These are phyloP conservation scores for Psilocybe cyanescens DNA, from an alignment of 768 basidiomycete genomes.

Conservation along the genomic window DNA sequence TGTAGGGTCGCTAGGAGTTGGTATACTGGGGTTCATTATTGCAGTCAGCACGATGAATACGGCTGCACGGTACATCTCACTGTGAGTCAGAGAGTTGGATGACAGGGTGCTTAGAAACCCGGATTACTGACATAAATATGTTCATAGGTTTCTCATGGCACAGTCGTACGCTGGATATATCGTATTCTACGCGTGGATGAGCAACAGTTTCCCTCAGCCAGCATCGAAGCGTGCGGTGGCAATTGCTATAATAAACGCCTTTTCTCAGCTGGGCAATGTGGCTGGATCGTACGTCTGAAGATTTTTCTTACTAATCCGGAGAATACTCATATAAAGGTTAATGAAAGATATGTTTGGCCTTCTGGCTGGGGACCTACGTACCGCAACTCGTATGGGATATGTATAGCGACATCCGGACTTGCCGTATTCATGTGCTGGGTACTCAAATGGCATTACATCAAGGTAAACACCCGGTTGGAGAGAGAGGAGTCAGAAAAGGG, in stretches of 20 bases:
- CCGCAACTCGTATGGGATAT: conserved; percentile 70
- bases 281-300: conserved; percentile 67
- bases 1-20: conserved; percentile 53
- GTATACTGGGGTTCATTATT: conserved; percentile 75
- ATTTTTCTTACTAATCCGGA: background rate
- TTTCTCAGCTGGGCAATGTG: conserved; percentile 84
- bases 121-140: no score
- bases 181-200: conserved; percentile 58
- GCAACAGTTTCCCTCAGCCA: conserved; percentile 71
- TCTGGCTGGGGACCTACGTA: conserved; percentile 70
- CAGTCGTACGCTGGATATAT: conserved; percentile 76
- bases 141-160: conserved; percentile 63
- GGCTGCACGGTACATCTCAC: conserved; percentile 68
- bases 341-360: conserved; percentile 66
- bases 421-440: conserved; percentile 56
- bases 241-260: conserved; percentile 79
- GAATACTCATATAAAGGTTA: conserved; percentile 4
- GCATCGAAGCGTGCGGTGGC: conserved; percentile 87
- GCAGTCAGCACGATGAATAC: conserved; percentile 71
- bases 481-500: conserved; percentile 42
- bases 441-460: conserved; percentile 45
- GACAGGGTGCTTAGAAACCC: no score
- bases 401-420: conserved; percentile 59
- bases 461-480: conserved; percentile 42
- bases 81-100: conserved; percentile 38